Evolutionary conservation across 352 stramenopile genomes (phyloP).

Genomic region (Peronosclerospora sorghi): DNA sequence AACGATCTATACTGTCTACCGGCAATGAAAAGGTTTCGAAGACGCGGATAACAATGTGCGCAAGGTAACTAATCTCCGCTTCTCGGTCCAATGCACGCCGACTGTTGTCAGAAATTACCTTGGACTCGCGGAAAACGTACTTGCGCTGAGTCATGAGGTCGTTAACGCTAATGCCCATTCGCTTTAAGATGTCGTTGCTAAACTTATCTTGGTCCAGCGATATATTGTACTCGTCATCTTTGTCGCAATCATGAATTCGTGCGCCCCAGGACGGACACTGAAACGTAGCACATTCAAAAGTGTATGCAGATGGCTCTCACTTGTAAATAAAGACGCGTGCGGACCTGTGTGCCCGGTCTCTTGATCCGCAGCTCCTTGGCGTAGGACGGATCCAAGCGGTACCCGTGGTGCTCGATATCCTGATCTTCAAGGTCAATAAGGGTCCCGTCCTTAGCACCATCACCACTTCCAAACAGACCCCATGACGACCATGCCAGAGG

Average conservation of each 20-base stretch:
- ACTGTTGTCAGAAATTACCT: conserved; percentile 67
- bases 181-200: conserved; percentile 77
- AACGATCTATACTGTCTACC: conserved; percentile 74
- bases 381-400: conserved; percentile 77
- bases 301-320: conserved; percentile 96
- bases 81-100: conserved; percentile 74
- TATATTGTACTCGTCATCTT: conserved; percentile 62
- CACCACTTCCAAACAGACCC: conserved; percentile 17
- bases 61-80: conserved; percentile 96
- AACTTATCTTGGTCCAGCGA: conserved; percentile 74
- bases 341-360: conserved; percentile 73
- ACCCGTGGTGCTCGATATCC: conserved; percentile 80
- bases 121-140: conserved; percentile 73
- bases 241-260: conserved; percentile 37
- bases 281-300: conserved; percentile 97
- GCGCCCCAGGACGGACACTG: conserved; percentile 64
- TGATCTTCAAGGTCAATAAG: conserved; percentile 28
- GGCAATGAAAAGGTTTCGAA: conserved; percentile 91
- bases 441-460: conserved; percentile 10
- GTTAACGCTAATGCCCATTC: conserved; percentile 77
- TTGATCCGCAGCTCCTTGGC: conserved; percentile 94
- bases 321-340: conserved; percentile 98
- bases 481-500: too few relatives aligned
- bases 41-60: conserved; percentile 97
- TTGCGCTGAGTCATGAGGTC: conserved; percentile 69